Evolutionary conservation across 2,329 filamentous ascomycete species (phyloP).

Genomic region (Paracamarosporium sp.): DNA sequence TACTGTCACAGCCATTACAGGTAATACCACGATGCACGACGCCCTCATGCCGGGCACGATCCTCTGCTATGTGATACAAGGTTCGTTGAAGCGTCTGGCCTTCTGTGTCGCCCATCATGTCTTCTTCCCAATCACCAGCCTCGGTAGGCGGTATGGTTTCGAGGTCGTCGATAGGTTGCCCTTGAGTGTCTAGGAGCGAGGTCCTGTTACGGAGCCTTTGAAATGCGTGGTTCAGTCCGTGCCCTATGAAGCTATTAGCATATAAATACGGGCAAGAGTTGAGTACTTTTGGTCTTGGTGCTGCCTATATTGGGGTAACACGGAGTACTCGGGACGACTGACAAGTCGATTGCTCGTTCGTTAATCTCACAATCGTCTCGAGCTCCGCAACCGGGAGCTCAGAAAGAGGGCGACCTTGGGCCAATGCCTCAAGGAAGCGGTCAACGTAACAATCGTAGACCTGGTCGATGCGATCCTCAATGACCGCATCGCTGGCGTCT

Average conservation of each 20-base stretch:
- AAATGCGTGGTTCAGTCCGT: conserved; percentile 23
- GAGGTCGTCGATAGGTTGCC: conserved; percentile 19
- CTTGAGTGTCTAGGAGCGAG: conserved; percentile 5
- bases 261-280: not conserved
- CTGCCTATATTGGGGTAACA: conserved; percentile 6
- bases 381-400: conserved; percentile 21
- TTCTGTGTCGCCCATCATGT: conserved; percentile 54
- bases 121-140: conserved; percentile 31
- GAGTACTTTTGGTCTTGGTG: not conserved
- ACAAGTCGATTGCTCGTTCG: conserved; percentile 14
- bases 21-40: conserved; percentile 92
- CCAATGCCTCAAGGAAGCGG: conserved; percentile 30
- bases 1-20: conserved; percentile 86
- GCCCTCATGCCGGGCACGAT: conserved; percentile 76
- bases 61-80: conserved; percentile 90
- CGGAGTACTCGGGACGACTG: conserved; percentile 15
- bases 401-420: conserved; percentile 23
- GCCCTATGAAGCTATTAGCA: not conserved
- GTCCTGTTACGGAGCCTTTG: conserved; percentile 29
- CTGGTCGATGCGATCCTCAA: conserved; percentile 27
- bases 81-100: conserved; percentile 85
- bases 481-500: conserved; percentile 21
- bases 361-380: conserved; percentile 23
- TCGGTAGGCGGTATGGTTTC: conserved; percentile 43
- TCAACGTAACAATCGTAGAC: conserved; percentile 41